Conservation (phyloP, 139 green algal genomes). For the Chlorella sp. region DNA sequence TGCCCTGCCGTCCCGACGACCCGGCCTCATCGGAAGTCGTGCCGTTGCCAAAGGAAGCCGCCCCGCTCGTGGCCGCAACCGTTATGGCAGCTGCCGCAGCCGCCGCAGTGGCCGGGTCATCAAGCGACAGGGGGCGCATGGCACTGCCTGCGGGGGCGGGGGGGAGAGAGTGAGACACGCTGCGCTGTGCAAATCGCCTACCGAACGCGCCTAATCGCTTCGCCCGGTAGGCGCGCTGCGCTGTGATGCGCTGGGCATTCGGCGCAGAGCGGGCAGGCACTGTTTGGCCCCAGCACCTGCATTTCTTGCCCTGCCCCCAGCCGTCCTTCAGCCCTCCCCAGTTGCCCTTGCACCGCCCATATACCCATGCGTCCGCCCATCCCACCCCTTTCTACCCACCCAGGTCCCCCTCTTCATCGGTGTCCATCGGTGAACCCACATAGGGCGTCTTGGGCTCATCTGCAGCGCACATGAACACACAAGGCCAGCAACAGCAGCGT, state of each 20-base stretch:
- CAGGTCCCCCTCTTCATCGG: constrained; percentile 46
- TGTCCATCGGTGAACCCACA: constrained; percentile 30
- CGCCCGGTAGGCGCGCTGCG: neutral
- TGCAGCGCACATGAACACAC: neutral
- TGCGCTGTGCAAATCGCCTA: too few relatives aligned
- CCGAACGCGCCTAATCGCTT: too few relatives aligned
- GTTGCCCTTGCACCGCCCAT: neutral
- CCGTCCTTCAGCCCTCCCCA: neutral
- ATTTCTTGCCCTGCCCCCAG: too few relatives aligned
- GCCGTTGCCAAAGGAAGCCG: neutral
- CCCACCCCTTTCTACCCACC: neutral
- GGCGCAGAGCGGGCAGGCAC: too few relatives aligned
- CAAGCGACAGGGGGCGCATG: constrained; percentile 37
- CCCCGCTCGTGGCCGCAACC: neutral
- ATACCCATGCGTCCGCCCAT: neutral
- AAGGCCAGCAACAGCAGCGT: neutral
- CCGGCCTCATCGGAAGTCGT: constrained; percentile 15
- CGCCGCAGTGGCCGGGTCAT: neutral
- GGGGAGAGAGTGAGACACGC: neutral
- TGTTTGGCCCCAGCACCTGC: too few relatives aligned
- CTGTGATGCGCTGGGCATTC: neutral
- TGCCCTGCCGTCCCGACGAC: neutral
- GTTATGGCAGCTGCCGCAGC: neutral
- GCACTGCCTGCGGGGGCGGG: neutral
- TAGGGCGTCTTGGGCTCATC: constrained; percentile 62